phyloP scores from a whole-genome alignment of 2,329 filamentous ascomycete species.

The Aspergillus eucalypticola region DNA sequence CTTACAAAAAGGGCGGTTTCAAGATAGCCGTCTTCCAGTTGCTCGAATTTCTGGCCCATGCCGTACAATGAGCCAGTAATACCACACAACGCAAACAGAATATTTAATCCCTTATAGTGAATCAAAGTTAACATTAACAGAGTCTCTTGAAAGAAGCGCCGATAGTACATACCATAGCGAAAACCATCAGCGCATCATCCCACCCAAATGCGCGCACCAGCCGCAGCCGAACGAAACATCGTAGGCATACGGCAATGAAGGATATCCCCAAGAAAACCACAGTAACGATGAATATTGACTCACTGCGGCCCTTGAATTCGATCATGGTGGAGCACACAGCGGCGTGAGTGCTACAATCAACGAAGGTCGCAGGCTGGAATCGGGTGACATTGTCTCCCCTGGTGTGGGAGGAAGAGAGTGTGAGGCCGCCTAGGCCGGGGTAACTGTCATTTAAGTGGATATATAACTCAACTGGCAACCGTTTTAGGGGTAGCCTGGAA shows the following conservation, averaged over 20 bases:
- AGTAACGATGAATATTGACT: constrained; percentile 36
- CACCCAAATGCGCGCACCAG: constrained; percentile 40
- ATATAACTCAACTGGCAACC: background rate
- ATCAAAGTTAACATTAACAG: background rate
- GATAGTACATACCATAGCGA: constrained; percentile 35
- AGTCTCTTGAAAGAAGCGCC: background rate
- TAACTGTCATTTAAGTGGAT: background rate
- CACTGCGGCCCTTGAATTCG: constrained; percentile 34
- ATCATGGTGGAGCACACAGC: constrained; percentile 27
- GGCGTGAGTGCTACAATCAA: constrained; percentile 6
- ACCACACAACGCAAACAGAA: constrained; percentile 39
- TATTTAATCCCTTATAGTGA: constrained; percentile 29
- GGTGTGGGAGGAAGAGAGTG: background rate
- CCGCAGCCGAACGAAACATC: constrained; percentile 39
- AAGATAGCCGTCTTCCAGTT: constrained; percentile 23
- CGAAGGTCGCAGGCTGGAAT: background rate
- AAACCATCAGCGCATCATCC: constrained; percentile 41
- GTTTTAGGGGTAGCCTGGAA: constrained; percentile 1
- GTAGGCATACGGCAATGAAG: constrained; percentile 34
- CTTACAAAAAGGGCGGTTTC: constrained; percentile 39
- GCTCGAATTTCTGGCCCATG: constrained; percentile 28
- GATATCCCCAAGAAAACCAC: constrained; percentile 35
- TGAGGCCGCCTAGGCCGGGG: background rate
- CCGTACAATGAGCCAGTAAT: constrained; percentile 37
- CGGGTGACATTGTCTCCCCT: constrained; percentile 12